These are phyloP conservation scores for Daldinia vernicosa DNA, from an alignment of 495 filamentous ascomycete genomes.

Conservation along the genomic window DNA sequence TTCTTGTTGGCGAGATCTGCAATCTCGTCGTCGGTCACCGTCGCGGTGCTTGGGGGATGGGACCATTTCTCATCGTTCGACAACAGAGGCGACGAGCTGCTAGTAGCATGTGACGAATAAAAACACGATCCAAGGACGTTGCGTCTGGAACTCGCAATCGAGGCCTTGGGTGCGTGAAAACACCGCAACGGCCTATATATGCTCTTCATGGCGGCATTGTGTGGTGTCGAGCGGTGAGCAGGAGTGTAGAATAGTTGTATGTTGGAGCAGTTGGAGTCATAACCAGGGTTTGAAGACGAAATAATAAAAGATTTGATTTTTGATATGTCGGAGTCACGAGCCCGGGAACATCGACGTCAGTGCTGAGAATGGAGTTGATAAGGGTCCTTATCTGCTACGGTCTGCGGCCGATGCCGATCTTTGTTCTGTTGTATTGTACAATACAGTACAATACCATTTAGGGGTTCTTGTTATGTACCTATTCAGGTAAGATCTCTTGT, in stretches of 20 bases:
- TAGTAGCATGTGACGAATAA: constrained; percentile 33
- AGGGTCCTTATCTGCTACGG: constrained; percentile 3
- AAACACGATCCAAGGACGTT: constrained; percentile 27
- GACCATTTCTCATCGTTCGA: constrained; percentile 48
- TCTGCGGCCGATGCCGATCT: constrained; percentile 13
- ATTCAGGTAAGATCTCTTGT: neutral
- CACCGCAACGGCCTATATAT: constrained; percentile 51
- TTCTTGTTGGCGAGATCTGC: constrained; percentile 78
- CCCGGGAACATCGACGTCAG: constrained; percentile 37
- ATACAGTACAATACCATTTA: too few relatives aligned
- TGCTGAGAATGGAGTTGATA: constrained; percentile 22
- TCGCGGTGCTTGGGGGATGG: constrained; percentile 50
- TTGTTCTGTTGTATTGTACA: neutral
- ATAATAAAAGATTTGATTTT: constrained; percentile 9
- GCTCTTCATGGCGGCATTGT: constrained; percentile 59
- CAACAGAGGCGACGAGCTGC: constrained; percentile 38
- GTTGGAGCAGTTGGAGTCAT: constrained; percentile 32
- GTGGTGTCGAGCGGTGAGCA: constrained; percentile 31
- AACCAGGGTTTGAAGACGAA: constrained; percentile 3
- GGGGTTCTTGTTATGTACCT: neutral
- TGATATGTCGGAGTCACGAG: constrained; percentile 34
- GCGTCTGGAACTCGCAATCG: constrained; percentile 27
- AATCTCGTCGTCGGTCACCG: constrained; percentile 71
- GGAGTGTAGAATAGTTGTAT: constrained; percentile 3
- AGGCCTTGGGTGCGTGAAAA: constrained; percentile 45